A percentile compares a stretch with the other conserved stretches of the same genome.
Conservation (phyloP, 2,329 filamentous ascomycete genomes). For the Ophiognomonia clavigignenti-juglandacearum region DNA sequence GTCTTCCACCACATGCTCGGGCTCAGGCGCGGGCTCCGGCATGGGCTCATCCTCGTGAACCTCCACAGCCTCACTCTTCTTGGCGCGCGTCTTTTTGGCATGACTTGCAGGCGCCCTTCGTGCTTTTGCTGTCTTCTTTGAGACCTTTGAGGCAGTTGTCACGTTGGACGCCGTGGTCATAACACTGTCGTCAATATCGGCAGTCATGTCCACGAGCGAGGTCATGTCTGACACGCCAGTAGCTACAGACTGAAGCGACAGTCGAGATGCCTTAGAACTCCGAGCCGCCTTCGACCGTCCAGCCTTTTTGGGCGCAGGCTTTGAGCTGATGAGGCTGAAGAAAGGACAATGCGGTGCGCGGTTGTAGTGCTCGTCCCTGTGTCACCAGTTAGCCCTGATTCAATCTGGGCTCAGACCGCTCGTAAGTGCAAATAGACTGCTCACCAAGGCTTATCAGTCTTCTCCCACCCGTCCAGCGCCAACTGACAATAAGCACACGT, state of each 20-base stretch:
- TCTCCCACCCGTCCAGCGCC: conserved; percentile 91
- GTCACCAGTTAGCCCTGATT: conserved; percentile 20
- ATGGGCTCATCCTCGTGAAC: conserved; percentile 32
- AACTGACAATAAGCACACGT: conserved; percentile 89
- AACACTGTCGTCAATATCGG: conserved; percentile 53
- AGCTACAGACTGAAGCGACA: conserved; percentile 53
- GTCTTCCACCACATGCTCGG: conserved; percentile 24
- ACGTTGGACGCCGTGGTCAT: conserved; percentile 55
- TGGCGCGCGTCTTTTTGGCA: conserved; percentile 39
- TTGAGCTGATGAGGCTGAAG: conserved; percentile 63
- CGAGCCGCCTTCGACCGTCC: conserved; percentile 48
- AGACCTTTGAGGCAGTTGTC: conserved; percentile 40
- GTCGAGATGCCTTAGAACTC: conserved; percentile 65
- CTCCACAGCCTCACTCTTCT: conserved; percentile 52
- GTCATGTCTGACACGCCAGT: conserved; percentile 45
- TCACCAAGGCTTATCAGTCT: conserved; percentile 80
- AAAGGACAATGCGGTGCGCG: conserved; percentile 78
- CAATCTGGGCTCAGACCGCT: background rate
- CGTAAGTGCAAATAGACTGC: conserved; percentile 27
- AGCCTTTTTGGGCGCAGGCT: conserved; percentile 52
- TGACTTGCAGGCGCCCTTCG: conserved; percentile 52
- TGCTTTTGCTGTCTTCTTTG: conserved; percentile 42
- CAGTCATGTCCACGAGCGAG: conserved; percentile 42
- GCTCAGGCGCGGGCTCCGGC: conserved; percentile 24
- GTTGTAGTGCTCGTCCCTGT: conserved; percentile 77